Base-by-base conservation (phyloP, 768 basidiomycete genomes). In the Plicaturopsis crispa region DNA sequence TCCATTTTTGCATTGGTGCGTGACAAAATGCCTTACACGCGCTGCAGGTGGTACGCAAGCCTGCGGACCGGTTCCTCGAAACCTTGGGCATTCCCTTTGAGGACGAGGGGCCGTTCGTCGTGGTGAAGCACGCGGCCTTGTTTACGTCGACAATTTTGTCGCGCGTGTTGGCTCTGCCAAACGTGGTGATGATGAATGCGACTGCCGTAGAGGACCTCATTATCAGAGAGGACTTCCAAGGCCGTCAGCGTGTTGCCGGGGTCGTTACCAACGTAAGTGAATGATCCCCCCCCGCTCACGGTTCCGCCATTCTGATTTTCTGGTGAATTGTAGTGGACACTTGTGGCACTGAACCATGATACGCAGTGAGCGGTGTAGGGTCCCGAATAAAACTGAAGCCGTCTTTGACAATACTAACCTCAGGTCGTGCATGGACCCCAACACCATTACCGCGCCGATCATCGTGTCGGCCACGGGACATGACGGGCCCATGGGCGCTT, bases 171-270 rank as follows among this genome's bases (percentile, higher is more conserved):
- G 69, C 78, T 10, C 61, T 79, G 47, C 78, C 78, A 12, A 85
- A 85, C 48, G 79, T 85, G 35, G 73, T 80, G 22, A 57, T 84
- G 59, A 73, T 85, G 68, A 85, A 85, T 59, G 81, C 81, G 18
- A 87, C 84, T 3, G 77, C 82, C 5, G 81, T 82, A n/a, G 84
- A 87, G 55, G 85, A 87, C 54, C 70, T 87, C 33, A 78, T 87
- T 58, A 71, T 82, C 38, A 73, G 73, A 47, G 65, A 67, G 33
- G 83, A 70, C 55, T 57, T 54, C 41, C 51, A 55, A 39, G 63
- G 61, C 37, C 45, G 46, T 34, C 64, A 69, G 48, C 68, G 70
- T 42, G 62, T 73, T 43, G 58, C 65, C 7, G 73, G 71, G n/a
- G 72, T 73, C 28, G 70, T 72, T n/a, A 67, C 67, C 24, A 72